Evolutionary conservation across 2,329 filamentous ascomycete genomes (phyloP).

Genomic region (Aspergillus ustus): DNA sequence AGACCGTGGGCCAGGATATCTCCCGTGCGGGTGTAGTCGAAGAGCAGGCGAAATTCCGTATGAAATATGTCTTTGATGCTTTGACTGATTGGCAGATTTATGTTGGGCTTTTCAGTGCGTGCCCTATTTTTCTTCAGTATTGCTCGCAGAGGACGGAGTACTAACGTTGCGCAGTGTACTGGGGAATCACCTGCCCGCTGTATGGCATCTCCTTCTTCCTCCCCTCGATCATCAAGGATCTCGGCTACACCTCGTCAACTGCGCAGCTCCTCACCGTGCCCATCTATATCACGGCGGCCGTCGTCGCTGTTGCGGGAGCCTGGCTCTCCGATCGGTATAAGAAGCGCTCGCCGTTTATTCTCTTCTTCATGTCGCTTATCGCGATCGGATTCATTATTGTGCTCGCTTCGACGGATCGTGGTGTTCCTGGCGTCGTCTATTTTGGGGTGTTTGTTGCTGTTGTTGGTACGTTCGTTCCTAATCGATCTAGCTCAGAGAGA

Average conservation of each 20-base stretch:
- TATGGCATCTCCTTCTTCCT: constrained; percentile 48
- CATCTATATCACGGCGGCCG: constrained; percentile 46
- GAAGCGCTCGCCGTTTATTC: constrained; percentile 60
- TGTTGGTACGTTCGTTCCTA: constrained; percentile 39
- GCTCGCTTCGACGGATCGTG: constrained; percentile 38
- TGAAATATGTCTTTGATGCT: constrained; percentile 45
- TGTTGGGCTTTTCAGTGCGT: constrained; percentile 43
- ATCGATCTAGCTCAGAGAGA: not conserved
- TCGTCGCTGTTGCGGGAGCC: constrained; percentile 50
- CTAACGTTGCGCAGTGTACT: constrained; percentile 38
- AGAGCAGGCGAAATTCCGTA: constrained; percentile 39
- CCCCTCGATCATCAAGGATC: constrained; percentile 47
- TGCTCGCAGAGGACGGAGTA: not conserved
- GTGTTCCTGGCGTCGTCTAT: constrained; percentile 50
- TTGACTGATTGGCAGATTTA: constrained; percentile 50
- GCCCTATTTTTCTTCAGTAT: not conserved
- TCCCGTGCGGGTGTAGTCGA: constrained; percentile 31
- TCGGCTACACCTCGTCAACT: constrained; percentile 45
- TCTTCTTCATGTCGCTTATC: constrained; percentile 59
- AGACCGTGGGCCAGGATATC: constrained; percentile 31
- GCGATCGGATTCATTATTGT: constrained; percentile 62
- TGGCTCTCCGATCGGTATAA: constrained; percentile 62
- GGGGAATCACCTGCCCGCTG: constrained; percentile 48
- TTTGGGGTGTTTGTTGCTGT: constrained; percentile 54
- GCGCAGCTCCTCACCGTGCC: constrained; percentile 49